Evolutionary conservation across 768 basidiomycete genomes (phyloP).

Genomic region (Trichaptum fuscoviolaceum): DNA sequence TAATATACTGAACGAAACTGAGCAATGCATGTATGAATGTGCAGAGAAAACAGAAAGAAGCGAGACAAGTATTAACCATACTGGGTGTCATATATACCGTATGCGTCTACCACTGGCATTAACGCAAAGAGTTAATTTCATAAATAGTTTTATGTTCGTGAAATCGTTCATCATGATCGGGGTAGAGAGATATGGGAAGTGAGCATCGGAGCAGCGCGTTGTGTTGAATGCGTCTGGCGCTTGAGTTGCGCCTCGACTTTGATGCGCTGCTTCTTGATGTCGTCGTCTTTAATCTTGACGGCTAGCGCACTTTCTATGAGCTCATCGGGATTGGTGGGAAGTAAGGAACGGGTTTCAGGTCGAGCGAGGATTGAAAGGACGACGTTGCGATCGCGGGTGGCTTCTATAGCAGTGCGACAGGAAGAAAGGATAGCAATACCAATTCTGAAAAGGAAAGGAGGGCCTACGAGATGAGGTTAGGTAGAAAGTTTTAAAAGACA

Average conservation of each 20-base stretch:
- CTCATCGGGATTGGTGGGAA: constrained; percentile 57
- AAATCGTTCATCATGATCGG: background rate
- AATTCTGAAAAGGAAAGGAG: constrained; percentile 69
- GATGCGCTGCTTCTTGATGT: constrained; percentile 64
- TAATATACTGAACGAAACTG: background rate
- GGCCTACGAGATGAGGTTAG: constrained; percentile 36
- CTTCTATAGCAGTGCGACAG: constrained; percentile 56
- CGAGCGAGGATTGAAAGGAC: constrained; percentile 48
- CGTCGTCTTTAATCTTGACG: constrained; percentile 75
- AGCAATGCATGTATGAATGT: background rate
- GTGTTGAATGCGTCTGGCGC: constrained; percentile 38
- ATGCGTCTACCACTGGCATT: background rate
- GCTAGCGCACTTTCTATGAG: constrained; percentile 57
- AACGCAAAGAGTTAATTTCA: background rate
- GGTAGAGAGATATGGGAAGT: background rate
- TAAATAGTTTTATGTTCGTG: background rate
- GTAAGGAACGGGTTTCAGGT: constrained; percentile 31
- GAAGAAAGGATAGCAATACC: constrained; percentile 60
- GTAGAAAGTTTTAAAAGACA: background rate
- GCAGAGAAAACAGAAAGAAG: background rate
- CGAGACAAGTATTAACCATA: background rate
- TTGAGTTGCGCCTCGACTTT: constrained; percentile 76
- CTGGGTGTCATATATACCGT: background rate
- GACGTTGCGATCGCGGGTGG: constrained; percentile 39
- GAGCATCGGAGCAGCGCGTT: background rate